These are phyloP conservation scores for Ampelocalamus luodianensis DNA, from an alignment of 176 grass and related monocot species.

Conservation along the genomic window DNA sequence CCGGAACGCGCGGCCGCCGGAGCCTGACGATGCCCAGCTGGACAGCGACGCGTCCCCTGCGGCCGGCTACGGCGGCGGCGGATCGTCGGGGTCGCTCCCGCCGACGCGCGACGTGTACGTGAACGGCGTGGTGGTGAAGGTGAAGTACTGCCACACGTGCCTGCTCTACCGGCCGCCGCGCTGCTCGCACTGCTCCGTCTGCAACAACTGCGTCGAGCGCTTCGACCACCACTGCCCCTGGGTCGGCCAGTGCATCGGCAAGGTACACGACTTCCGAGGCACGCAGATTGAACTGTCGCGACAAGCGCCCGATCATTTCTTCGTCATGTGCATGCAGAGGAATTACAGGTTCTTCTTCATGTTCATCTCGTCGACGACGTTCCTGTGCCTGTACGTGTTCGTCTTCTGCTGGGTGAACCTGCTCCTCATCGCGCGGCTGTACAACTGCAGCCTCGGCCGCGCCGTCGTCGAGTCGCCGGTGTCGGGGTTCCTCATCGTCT, in stretches of 20 bases:
- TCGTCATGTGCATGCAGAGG: constrained; percentile 45
- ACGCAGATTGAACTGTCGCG: neutral
- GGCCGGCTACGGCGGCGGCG: neutral
- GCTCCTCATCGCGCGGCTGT: constrained; percentile 34
- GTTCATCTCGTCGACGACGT: constrained; percentile 79
- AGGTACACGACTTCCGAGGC: constrained; percentile 41
- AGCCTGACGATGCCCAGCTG: constrained; percentile 47
- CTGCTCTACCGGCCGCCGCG: constrained; percentile 86
- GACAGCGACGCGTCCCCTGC: constrained; percentile 20
- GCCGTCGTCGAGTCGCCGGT: constrained; percentile 69
- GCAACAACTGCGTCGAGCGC: constrained; percentile 93
- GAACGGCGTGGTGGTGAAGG: constrained; percentile 75
- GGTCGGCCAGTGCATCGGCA: constrained; percentile 97
- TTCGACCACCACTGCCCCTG: constrained; percentile 98
- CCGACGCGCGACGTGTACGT: constrained; percentile 72
- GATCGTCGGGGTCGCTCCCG: constrained; percentile 45
- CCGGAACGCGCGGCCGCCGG: constrained; percentile 71
- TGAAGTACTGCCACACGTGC: constrained; percentile 97
- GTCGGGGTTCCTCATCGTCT: constrained; percentile 76
- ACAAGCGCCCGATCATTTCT: neutral
- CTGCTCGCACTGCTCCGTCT: constrained; percentile 92
- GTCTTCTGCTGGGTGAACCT: constrained; percentile 75
- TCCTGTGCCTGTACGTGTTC: constrained; percentile 90
- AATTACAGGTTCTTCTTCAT: constrained; percentile 93
- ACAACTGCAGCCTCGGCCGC: constrained; percentile 36